phyloP scores from a whole-genome alignment of 116 monocot genomes.

The Zostera marina region DNA sequence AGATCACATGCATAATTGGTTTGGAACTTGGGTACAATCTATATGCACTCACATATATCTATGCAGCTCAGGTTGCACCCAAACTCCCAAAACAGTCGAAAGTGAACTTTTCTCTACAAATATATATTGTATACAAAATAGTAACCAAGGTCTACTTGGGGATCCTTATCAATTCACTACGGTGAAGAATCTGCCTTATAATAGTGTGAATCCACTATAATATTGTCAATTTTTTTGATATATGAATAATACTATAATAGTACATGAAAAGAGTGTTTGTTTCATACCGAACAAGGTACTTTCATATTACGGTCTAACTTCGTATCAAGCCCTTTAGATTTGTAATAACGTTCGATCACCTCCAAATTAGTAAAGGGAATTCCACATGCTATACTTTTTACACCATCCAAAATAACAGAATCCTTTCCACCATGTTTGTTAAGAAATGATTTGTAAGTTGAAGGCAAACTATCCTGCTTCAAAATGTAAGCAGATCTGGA shows the following conservation, averaged over 20 bases:
- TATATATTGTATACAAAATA: too few relatives aligned
- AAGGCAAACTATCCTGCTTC: slow-evolving; percentile 88
- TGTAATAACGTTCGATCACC: slow-evolving; percentile 59
- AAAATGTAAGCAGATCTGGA: slow-evolving; percentile 88
- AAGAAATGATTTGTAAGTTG: slow-evolving; percentile 75
- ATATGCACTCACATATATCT: too few relatives aligned
- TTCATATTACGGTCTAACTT: slow-evolving; percentile 82
- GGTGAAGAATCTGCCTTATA: too few relatives aligned
- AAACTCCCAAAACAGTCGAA: too few relatives aligned
- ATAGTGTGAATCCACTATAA: too few relatives aligned
- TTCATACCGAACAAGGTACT: slow-evolving; percentile 80
- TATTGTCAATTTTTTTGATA: neutral
- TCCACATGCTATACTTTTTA: slow-evolving; percentile 50
- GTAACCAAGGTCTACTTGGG: too few relatives aligned
- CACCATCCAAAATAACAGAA: slow-evolving; percentile 50
- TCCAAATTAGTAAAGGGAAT: slow-evolving; percentile 46
- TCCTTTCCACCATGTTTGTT: slow-evolving; percentile 95
- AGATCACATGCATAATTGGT: too few relatives aligned
- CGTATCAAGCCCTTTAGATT: slow-evolving; percentile 48
- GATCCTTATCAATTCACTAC: too few relatives aligned
- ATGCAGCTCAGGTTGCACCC: too few relatives aligned
- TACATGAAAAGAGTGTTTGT: neutral
- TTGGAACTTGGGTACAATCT: too few relatives aligned
- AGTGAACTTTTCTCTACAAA: too few relatives aligned
- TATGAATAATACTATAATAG: neutral